Evolutionary conservation across 2,329 filamentous ascomycete genomes (phyloP), one percentile per base, ranked within the genome.

Genomic region (Alternaria gaisen): DNA sequence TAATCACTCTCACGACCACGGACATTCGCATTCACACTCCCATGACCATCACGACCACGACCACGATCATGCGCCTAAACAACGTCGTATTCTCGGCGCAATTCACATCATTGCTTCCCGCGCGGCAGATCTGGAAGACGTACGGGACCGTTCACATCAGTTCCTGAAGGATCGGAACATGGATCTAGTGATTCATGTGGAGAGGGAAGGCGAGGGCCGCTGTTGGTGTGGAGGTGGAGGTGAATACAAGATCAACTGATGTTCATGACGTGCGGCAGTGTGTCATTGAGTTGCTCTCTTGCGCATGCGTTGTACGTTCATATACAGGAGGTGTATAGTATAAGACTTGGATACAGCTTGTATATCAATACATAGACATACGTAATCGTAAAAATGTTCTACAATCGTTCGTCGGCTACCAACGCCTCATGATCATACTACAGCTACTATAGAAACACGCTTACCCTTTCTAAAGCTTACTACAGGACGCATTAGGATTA

Each of bases 111-210:
- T 93, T 61, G 92, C 92, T 1, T 87, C 89, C 1, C 86, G 87
- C 24, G 87, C 85, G 3, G 88, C 90, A 3, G 89, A 94, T 69
- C 76, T 94, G 56, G 92, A 97, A 70, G 94, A 97, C 64, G 92
- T 97, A 6, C 85, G 92, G 52, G 87, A 92, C 61, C 85, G 93
- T n/a, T 90, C 94, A 0, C 83, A 85, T 44, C 84, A 87, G 43
- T 95, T 93, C 68, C 82, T 97, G 22, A 80, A 84, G 8, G 86
- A 87, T 53, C 86, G 91, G 66, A 87, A 88, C 42, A 90, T 97
- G 80, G 90, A 97, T 71, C 87, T 93, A 12, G 88, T 96, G 26
- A 86, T 97, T 5, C 94, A 97, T 79, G 91, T 97, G 1, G 94
- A 97, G 79, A 84, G 90, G 47, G 93, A 97, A 72, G 92, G 91